Conservation (phyloP, 345 rosid species). For the Gossypium stocksii region DNA sequence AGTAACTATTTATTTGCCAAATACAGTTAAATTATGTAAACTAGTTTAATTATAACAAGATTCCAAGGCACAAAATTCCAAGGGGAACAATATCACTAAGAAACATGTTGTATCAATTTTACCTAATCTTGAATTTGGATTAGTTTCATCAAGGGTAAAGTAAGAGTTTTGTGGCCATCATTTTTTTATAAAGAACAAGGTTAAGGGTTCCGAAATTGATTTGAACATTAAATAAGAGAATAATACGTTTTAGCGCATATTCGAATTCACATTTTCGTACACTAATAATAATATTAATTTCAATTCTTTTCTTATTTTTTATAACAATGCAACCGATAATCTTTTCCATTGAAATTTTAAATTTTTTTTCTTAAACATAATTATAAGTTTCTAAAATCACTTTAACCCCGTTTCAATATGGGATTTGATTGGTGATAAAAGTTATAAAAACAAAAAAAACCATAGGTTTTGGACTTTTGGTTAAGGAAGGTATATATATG, state of each 20-base stretch:
- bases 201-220: no score
- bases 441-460: background rate
- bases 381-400: no score
- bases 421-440: background rate
- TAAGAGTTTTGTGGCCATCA: no score
- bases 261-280: fast-evolving
- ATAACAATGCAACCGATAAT: background rate
- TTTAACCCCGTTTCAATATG: background rate
- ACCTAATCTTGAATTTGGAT: background rate
- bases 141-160: background rate
- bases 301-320: background rate
- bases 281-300: no score
- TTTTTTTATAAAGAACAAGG: no score
- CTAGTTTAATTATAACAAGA: background rate
- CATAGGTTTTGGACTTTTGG: background rate
- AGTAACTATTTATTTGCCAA: background rate
- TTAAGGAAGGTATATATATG: constrained; percentile 12
- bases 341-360: background rate
- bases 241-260: background rate
- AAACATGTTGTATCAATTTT: background rate
- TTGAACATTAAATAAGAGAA: background rate
- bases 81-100: background rate
- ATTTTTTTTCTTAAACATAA: background rate
- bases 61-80: constrained; percentile 11
- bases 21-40: background rate